Evolutionary conservation across 2,329 filamentous ascomycete genomes (phyloP), one percentile per base, ranked within the genome.

Genomic region (Epichloe brachyelytri): DNA sequence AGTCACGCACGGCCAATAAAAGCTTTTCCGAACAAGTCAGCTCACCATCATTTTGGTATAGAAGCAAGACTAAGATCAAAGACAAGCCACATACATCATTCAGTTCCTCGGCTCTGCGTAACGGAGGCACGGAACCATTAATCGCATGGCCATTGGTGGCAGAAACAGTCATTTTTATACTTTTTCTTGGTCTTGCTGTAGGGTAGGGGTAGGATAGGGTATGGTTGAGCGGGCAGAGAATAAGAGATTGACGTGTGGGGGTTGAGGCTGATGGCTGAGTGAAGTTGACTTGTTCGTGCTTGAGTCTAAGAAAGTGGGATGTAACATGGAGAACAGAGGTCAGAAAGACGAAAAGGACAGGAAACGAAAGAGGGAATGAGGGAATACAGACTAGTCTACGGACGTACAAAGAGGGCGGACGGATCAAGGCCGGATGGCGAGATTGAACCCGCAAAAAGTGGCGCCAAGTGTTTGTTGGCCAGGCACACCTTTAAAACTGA

Each of bases 1-100:
- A 73, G 8, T 74, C 69, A 65, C 83, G 78, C 46, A 90, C 78
- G 3, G 83, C 78, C 51, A 77, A 72, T 46, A 89, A 75, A 45
- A 89, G 76, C 85, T 89, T 22, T 39, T 38, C 10, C 20, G 12
- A 40, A 38, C n/a, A 22, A 22, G 47, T 49, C 38, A 53, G 51
- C 26, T 19, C 12, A 33, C 30, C 5, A 5, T 11, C 12, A 11
- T 14, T 14, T 12, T 39, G 14, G 26, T 10, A 26, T 14, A 11
- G 10, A 40, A 37, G 26, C 26, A 38, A 17, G 7, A 2, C 6
- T 10, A 14, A 7, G 15, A 36, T 30, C 2, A 40, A 19, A 15
- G n/a, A 38, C 6, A 34, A 22, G 39, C 15, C 30, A 57, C 60
- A 58, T 53, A 63, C 61, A 58, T 64, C 59, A 52, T 63, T 54